These are phyloP conservation scores for Aspergillus cejpii DNA, from an alignment of 2,329 filamentous ascomycete genomes.

Conservation along the genomic window DNA sequence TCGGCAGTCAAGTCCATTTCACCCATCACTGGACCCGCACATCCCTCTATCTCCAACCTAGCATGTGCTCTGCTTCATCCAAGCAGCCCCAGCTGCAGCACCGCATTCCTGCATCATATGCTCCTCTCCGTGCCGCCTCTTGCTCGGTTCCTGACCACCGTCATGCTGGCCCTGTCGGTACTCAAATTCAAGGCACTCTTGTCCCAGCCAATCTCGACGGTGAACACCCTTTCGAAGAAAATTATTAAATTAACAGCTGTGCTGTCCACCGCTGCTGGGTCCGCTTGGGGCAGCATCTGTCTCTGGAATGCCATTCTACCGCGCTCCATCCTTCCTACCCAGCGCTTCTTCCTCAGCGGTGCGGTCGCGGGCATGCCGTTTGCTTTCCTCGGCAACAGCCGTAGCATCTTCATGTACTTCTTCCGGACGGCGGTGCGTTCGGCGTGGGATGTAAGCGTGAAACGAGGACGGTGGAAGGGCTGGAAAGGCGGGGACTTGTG, in stretches of 20 bases:
- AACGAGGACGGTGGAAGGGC: slow-evolving; percentile 80
- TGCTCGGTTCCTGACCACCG: slow-evolving; percentile 61
- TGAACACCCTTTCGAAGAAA: slow-evolving; percentile 59
- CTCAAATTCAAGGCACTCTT: slow-evolving; percentile 63
- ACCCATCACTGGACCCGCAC: slow-evolving; percentile 74
- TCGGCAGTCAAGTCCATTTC: slow-evolving; percentile 62
- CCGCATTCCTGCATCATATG: slow-evolving; percentile 83
- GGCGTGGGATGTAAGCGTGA: slow-evolving; percentile 88
- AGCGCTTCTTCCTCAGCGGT: slow-evolving; percentile 84
- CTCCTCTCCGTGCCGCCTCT: slow-evolving; percentile 73
- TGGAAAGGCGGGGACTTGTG: slow-evolving; percentile 76
- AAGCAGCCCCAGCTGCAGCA: slow-evolving; percentile 75
- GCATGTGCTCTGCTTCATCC: slow-evolving; percentile 89
- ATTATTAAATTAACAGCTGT: slow-evolving; percentile 72
- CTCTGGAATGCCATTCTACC: slow-evolving; percentile 78
- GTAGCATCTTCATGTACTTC: slow-evolving; percentile 70
- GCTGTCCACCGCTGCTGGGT: slow-evolving; percentile 74
- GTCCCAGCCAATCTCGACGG: slow-evolving; percentile 58
- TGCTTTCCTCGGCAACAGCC: slow-evolving; percentile 56
- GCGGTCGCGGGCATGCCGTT: slow-evolving; percentile 73
- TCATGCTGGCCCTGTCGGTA: slow-evolving; percentile 62
- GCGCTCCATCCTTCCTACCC: slow-evolving; percentile 64
- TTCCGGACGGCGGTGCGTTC: slow-evolving; percentile 72
- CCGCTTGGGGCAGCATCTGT: slow-evolving; percentile 83
- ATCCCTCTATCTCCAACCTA: slow-evolving; percentile 76